Conservation (phyloP, 441 rosid genomes). For the Hura crepitans region DNA sequence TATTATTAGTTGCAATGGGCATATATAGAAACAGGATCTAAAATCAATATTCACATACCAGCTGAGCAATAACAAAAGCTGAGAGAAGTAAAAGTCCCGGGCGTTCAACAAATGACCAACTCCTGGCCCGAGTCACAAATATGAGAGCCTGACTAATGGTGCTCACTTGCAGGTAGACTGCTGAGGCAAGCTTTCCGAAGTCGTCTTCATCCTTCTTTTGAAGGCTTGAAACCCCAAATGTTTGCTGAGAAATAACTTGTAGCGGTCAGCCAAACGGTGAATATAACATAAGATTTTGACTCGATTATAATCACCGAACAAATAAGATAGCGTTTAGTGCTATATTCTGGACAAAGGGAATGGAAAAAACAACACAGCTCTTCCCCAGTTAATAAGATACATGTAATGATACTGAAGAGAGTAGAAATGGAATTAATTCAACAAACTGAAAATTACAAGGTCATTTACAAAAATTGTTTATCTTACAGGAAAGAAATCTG, state of each 20-base stretch:
- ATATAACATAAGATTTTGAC: too few relatives aligned
- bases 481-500: constrained; percentile 59
- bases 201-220: too few relatives aligned
- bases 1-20: background rate
- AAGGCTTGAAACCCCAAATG: constrained; percentile 54
- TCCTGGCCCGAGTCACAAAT: constrained; percentile 65
- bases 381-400: too few relatives aligned
- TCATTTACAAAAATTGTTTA: background rate
- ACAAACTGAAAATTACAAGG: too few relatives aligned
- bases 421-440: too few relatives aligned
- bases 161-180: constrained; percentile 67
- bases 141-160: constrained; percentile 70
- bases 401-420: too few relatives aligned
- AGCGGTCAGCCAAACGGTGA: background rate
- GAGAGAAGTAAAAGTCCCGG: constrained; percentile 51
- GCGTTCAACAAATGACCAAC: constrained; percentile 65
- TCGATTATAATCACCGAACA: background rate
- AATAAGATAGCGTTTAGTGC: background rate
- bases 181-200: constrained; percentile 53
- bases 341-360: background rate
- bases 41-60: constrained; percentile 34
- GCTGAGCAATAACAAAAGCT: constrained; percentile 57
- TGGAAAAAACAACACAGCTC: too few relatives aligned
- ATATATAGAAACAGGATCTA: background rate
- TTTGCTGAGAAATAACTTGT: constrained; percentile 29